These are phyloP conservation scores for Quillaja saponaria DNA, from an alignment of 306 rosid species.

Conservation along the genomic window DNA sequence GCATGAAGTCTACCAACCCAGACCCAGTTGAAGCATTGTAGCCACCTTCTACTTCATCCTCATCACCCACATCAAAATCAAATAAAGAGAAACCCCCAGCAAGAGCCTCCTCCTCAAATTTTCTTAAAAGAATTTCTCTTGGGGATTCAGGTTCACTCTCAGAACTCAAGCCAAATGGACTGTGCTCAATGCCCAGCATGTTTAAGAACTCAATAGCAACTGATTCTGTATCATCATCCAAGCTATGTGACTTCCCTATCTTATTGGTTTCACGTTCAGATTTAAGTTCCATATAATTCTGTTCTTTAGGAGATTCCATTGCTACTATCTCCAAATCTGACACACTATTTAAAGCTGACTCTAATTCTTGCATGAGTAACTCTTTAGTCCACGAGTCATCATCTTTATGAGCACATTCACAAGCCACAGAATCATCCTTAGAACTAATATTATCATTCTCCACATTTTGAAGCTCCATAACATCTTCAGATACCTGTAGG, in stretches of 20 bases:
- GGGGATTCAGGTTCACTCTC: constrained; percentile 84
- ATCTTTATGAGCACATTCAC: constrained; percentile 33
- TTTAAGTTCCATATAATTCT: constrained; percentile 36
- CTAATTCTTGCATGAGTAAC: constrained; percentile 72
- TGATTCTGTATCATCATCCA: constrained; percentile 66
- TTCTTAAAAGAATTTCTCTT: constrained; percentile 78
- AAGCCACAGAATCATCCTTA: constrained; percentile 31
- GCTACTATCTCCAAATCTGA: constrained; percentile 59
- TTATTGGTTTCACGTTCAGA: constrained; percentile 23
- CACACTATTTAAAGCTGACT: constrained; percentile 60
- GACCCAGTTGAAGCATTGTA: constrained; percentile 32
- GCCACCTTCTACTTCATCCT: constrained; percentile 37
- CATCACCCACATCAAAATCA: constrained; percentile 45
- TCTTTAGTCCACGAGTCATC: constrained; percentile 50
- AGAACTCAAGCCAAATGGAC: constrained; percentile 59
- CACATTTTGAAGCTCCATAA: constrained; percentile 26
- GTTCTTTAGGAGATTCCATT: constrained; percentile 59
- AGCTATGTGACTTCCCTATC: constrained; percentile 48
- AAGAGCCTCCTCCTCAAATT: constrained; percentile 72
- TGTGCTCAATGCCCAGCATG: constrained; percentile 61
- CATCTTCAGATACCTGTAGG: constrained; percentile 36
- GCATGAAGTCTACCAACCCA: constrained; percentile 40
- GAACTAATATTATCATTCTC: constrained; percentile 37
- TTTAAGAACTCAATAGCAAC: constrained; percentile 72
- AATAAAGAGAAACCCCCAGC: constrained; percentile 72